phyloP scores from a whole-genome alignment of 2,329 filamentous ascomycete genomes.

The Trichoderma hamatum region DNA sequence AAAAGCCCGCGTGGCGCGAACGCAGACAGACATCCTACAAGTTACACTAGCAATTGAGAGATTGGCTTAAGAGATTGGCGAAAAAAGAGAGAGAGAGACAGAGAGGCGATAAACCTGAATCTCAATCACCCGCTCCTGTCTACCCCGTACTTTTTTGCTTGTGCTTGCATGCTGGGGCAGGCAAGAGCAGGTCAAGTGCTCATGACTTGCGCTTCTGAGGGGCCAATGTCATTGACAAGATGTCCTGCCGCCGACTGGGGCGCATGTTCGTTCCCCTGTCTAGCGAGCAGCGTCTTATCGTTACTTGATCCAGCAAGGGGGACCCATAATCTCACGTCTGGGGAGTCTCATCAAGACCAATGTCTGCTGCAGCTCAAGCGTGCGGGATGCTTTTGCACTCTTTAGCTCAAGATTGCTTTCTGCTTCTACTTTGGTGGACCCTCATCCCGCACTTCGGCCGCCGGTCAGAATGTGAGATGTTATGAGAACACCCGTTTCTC shows the following conservation, averaged over 20 bases:
- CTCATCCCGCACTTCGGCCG: neutral
- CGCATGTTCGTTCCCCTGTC: constrained; percentile 8
- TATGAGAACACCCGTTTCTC: neutral
- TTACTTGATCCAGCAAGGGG: constrained; percentile 1
- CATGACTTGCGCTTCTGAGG: neutral
- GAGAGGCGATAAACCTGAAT: neutral
- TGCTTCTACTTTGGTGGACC: neutral
- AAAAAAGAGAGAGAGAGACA: neutral
- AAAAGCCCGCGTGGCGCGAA: constrained; percentile 1
- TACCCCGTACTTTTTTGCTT: neutral
- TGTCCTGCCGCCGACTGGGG: constrained; percentile 12
- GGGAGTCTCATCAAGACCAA: constrained; percentile 8
- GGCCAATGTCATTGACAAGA: neutral
- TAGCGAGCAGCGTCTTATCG: constrained; percentile 3
- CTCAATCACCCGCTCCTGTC: neutral
- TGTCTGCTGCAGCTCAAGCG: constrained; percentile 4
- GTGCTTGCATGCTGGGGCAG: neutral
- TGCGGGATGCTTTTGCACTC: neutral
- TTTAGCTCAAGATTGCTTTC: constrained; percentile 1
- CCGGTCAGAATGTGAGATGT: constrained; percentile 12
- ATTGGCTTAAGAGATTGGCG: neutral
- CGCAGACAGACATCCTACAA: neutral
- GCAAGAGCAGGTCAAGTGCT: neutral
- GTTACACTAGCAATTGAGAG: neutral
- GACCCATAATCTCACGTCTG: constrained; percentile 18